Conservation (phyloP, 306 rosid species). For the Vigna nakashimae region DNA sequence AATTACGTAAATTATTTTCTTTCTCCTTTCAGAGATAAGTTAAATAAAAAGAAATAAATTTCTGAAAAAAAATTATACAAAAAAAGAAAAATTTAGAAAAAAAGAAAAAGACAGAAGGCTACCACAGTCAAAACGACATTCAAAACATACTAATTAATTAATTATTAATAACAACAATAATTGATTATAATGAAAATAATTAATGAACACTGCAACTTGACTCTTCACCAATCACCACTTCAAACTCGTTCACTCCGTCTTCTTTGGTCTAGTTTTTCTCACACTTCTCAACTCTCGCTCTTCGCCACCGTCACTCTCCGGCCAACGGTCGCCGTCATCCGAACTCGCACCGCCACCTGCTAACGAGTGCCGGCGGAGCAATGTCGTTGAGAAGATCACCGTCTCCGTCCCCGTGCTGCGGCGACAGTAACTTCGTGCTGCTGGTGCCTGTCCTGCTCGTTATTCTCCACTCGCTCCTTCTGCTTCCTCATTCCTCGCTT, state of each 20-base stretch:
- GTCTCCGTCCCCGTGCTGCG: neutral
- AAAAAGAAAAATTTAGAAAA: neutral
- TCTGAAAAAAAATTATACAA: fast-evolving
- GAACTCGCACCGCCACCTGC: neutral
- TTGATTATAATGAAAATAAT: neutral
- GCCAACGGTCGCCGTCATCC: conserved; percentile 31
- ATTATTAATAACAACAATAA: too few species aligned
- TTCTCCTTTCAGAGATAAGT: too few species aligned
- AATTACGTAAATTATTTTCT: too few species aligned
- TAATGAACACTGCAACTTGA: conserved; percentile 58
- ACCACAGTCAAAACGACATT: conserved; percentile 36
- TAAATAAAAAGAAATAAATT: too few species aligned
- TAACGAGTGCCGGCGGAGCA: conserved; percentile 46
- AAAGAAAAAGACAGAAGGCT: conserved; percentile 1
- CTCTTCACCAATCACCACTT: conserved; percentile 44
- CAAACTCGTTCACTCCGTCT: conserved; percentile 42
- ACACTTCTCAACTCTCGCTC: conserved; percentile 39
- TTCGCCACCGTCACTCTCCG: conserved; percentile 17
- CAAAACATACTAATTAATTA: neutral
- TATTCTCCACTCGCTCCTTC: conserved; percentile 39
- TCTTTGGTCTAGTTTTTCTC: conserved; percentile 46
- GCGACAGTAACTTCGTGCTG: conserved; percentile 33
- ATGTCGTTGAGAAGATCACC: conserved; percentile 58
- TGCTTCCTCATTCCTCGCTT: conserved; percentile 55
- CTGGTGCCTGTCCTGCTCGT: conserved; percentile 34